A percentile compares a stretch with the other conserved stretches of the same genome.
These are phyloP conservation scores for Corymbia citriodora DNA, from an alignment of 441 rosid genomes.

Conservation along the genomic window DNA sequence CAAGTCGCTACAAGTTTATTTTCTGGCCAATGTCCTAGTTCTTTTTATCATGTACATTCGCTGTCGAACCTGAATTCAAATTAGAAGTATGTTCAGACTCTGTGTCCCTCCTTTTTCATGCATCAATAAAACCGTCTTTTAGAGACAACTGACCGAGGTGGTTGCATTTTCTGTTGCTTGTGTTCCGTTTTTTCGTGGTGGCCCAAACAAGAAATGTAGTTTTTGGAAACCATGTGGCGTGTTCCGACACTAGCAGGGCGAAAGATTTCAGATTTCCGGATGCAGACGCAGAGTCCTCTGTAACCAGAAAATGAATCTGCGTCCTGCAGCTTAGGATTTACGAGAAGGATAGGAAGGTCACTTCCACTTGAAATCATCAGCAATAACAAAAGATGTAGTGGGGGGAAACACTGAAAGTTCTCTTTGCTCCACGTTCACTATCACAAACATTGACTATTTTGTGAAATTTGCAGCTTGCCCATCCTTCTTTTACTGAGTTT, in stretches of 20 bases:
- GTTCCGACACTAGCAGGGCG: not conserved
- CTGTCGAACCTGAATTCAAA: not conserved
- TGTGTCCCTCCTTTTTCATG: not conserved
- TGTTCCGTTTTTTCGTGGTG: not conserved
- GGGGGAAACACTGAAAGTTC: not conserved
- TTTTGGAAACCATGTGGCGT: accelerated
- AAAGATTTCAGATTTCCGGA: accelerated
- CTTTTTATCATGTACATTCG: not conserved
- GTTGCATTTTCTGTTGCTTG: not conserved
- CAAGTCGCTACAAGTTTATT: not conserved
- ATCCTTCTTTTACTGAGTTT: not conserved
- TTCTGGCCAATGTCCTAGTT: not conserved
- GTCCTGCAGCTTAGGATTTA: not conserved
- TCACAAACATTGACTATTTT: not conserved
- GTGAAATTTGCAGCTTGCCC: not conserved
- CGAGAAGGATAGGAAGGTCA: not conserved
- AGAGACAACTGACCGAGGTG: not conserved
- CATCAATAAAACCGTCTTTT: not conserved
- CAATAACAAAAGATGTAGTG: not conserved
- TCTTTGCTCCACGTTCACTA: not conserved
- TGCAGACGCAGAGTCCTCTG: not conserved
- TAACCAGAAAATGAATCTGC: not conserved
- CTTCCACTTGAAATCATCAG: not conserved
- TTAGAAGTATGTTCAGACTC: not conserved
- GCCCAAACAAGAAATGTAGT: not conserved